phyloP scores from a whole-genome alignment of 1,284 basidiomycete species.

The Veloboletus limbatus region DNA sequence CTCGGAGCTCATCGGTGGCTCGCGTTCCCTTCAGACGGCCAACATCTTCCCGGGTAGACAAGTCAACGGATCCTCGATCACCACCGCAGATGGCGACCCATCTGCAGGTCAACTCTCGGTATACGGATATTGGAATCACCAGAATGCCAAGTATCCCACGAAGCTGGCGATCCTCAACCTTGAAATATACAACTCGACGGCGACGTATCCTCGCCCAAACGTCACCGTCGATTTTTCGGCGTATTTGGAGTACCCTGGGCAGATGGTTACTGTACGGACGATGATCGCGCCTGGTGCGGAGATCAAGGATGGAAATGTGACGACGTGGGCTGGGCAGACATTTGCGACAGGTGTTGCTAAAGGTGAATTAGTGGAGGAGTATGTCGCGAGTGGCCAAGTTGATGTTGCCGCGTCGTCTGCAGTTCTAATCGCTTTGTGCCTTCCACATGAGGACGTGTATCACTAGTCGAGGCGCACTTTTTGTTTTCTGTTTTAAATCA shows the following conservation, averaged over 20 bases:
- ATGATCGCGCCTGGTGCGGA: conserved; percentile 48
- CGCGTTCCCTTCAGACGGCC: conserved; percentile 40
- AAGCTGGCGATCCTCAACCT: conserved; percentile 49
- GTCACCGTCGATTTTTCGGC: conserved; percentile 44
- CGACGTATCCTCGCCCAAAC: conserved; percentile 37
- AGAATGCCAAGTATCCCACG: conserved; percentile 32
- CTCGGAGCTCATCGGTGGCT: conserved; percentile 44
- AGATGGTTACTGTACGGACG: conserved; percentile 35
- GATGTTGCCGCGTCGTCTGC: conserved; percentile 45
- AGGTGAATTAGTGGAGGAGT: conserved; percentile 40
- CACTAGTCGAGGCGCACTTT: too few species aligned
- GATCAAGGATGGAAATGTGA: conserved; percentile 40
- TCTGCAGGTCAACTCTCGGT: conserved; percentile 47
- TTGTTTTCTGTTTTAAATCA: too few species aligned
- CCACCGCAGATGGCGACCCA: conserved; percentile 44
- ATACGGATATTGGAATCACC: conserved; percentile 48
- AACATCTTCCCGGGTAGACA: conserved; percentile 52
- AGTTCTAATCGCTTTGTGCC: conserved; percentile 34
- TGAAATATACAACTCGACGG: conserved; percentile 47
- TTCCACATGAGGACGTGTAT: background rate
- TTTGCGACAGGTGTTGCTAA: conserved; percentile 40
- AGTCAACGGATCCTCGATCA: conserved; percentile 48
- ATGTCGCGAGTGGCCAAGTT: conserved; percentile 34
- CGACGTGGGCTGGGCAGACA: conserved; percentile 49
- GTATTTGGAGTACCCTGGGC: conserved; percentile 30